Percentiles rank a stretch among this genome's conserved stretches.
These are phyloP conservation scores for Murraya paniculata DNA, from an alignment of 345 rosid species.

Conservation along the genomic window DNA sequence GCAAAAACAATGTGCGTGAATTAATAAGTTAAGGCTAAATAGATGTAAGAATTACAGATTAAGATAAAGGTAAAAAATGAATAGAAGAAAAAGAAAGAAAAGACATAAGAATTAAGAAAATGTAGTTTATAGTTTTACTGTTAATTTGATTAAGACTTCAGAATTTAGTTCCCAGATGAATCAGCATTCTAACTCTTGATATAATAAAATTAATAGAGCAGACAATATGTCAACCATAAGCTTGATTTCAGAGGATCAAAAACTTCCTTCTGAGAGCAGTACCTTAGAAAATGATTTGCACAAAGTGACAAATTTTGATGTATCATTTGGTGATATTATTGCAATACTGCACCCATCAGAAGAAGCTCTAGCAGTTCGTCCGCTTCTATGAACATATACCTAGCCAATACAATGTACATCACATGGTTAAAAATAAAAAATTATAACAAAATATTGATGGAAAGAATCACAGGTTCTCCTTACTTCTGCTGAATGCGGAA, in stretches of 20 bases:
- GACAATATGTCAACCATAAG: not conserved
- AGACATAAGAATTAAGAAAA: not conserved
- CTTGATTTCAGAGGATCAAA: slow-evolving; percentile 9
- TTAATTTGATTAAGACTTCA: slow-evolving; percentile 8
- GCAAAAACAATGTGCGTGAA: not conserved
- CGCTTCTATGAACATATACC: slow-evolving; percentile 99
- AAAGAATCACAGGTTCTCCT: slow-evolving; percentile 16
- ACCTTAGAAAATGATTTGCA: slow-evolving; percentile 95
- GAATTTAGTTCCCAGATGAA: not conserved
- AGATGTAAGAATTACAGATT: not conserved
- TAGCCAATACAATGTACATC: slow-evolving; percentile 22
- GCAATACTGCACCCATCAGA: slow-evolving; percentile 96
- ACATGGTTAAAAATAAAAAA: not conserved
- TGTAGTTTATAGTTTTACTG: not conserved
- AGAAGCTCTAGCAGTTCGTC: slow-evolving; percentile 94
- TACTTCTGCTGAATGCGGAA: slow-evolving; percentile 97
- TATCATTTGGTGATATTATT: slow-evolving; percentile 68
- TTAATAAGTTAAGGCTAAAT: not conserved
- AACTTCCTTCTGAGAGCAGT: slow-evolving; percentile 9
- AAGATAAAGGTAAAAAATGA: not conserved
- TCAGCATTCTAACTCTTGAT: not conserved
- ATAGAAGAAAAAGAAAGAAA: not conserved
- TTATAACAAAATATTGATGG: slow-evolving; percentile 7
- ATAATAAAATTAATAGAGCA: not conserved
- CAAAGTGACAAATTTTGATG: slow-evolving; percentile 76